Evolutionary conservation across 2,329 filamentous ascomycete genomes (phyloP).

Genomic region (Kalaharituber pfeilii): DNA sequence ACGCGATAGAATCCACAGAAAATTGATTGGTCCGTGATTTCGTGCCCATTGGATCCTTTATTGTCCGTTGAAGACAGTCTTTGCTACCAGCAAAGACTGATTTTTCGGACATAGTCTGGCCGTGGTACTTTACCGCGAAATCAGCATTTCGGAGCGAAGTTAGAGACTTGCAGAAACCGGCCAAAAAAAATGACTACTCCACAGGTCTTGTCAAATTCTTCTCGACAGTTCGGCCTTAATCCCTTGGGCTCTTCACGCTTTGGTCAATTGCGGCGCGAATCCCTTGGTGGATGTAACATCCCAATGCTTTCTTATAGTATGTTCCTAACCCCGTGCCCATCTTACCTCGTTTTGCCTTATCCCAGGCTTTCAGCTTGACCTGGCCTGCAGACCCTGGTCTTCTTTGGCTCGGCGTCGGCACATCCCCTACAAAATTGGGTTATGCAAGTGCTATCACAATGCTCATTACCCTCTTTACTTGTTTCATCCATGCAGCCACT

Average conservation of each 20-base stretch:
- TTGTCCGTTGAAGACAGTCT: too few relatives aligned
- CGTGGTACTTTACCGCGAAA: too few relatives aligned
- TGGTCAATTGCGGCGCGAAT: background rate
- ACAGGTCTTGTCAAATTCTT: background rate
- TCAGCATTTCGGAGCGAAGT: too few relatives aligned
- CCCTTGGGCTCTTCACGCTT: background rate
- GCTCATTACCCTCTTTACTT: background rate
- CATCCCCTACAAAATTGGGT: background rate
- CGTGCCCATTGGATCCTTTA: too few relatives aligned
- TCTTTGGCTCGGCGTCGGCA: background rate
- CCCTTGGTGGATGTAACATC: background rate
- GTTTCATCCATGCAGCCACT: background rate
- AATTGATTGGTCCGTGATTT: too few relatives aligned
- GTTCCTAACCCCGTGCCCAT: background rate
- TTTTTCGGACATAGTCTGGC: too few relatives aligned
- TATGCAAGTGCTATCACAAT: background rate
- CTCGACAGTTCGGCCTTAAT: background rate
- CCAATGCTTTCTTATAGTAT: background rate
- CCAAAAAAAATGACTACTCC: background rate
- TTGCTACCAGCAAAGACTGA: too few relatives aligned
- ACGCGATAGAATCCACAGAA: too few relatives aligned
- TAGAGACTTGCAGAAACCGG: background rate
- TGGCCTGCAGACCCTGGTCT: background rate
- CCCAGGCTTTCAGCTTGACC: too few relatives aligned
- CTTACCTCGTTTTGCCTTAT: background rate